phyloP scores from a whole-genome alignment of 768 basidiomycete species.

The Termitomyces sp. region DNA sequence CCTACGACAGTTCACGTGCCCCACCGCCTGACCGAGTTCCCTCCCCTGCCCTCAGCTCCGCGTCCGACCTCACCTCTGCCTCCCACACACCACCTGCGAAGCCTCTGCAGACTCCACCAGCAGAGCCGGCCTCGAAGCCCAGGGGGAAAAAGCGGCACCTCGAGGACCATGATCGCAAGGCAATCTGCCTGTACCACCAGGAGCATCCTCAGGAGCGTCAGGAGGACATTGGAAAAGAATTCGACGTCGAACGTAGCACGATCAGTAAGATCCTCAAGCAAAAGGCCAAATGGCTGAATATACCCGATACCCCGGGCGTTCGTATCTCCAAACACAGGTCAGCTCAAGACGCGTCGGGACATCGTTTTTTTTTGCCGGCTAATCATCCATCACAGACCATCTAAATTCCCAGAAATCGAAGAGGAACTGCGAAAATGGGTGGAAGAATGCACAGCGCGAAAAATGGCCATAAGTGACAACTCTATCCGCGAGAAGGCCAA shows the following conservation, averaged over 20 bases:
- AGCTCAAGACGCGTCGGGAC: constrained; percentile 7
- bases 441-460: constrained; percentile 41
- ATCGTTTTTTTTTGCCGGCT: constrained; percentile 8
- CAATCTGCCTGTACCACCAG: constrained; percentile 64
- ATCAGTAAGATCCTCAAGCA: constrained; percentile 89
- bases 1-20: constrained; percentile 40
- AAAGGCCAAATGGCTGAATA: constrained; percentile 76
- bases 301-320: constrained; percentile 52
- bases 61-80: constrained; percentile 30
- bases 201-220: constrained; percentile 68
- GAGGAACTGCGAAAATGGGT: constrained; percentile 57
- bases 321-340: constrained; percentile 70
- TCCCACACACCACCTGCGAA: constrained; percentile 19
- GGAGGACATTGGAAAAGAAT: constrained; percentile 75
- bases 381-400: constrained; percentile 42
- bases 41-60: constrained; percentile 60
- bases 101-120: neutral
- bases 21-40: constrained; percentile 36
- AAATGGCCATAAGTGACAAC: constrained; percentile 56
- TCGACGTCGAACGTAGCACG: constrained; percentile 86
- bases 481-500: constrained; percentile 61
- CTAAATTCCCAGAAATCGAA: constrained; percentile 80
- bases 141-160: constrained; percentile 70
- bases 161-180: constrained; percentile 66
- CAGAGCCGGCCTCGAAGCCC: neutral